Evolutionary conservation across 257 asterid genomes (phyloP).

Genomic region (Parsonsia alboflavescens): DNA sequence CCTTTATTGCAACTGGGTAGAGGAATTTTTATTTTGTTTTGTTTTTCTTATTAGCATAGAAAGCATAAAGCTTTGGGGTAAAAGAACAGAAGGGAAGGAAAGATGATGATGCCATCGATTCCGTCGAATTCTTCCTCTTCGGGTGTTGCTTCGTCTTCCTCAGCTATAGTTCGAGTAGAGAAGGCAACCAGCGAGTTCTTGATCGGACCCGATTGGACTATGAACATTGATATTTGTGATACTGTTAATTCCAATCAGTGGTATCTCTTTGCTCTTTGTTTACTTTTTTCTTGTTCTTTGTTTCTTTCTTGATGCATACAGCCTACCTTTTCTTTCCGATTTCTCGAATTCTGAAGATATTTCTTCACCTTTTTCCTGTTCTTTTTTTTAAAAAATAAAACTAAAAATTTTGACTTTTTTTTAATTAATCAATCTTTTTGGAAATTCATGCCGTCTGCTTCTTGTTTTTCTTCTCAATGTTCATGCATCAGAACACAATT

Average conservation of each 20-base stretch:
- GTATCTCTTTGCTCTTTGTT: constrained; percentile 31
- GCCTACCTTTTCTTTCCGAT: neutral
- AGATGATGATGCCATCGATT: constrained; percentile 28
- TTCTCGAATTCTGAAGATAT: neutral
- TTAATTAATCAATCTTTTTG: neutral
- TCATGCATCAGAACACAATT: neutral
- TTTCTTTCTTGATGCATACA: neutral
- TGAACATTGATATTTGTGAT: constrained; percentile 89
- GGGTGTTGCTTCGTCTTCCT: constrained; percentile 33
- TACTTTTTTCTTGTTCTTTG: neutral
- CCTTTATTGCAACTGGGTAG: neutral
- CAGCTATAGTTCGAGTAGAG: constrained; percentile 70
- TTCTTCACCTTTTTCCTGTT: neutral
- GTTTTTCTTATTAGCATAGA: neutral
- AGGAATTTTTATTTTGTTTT: neutral
- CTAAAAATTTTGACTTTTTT: constrained; percentile 7
- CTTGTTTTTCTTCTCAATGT: neutral
- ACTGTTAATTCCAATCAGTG: constrained; percentile 63
- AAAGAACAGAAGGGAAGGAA: neutral
- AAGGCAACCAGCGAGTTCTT: constrained; percentile 98
- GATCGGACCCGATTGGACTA: constrained; percentile 95
- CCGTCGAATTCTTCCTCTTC: constrained; percentile 25
- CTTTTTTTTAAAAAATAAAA: too few species aligned
- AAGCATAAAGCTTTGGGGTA: neutral
- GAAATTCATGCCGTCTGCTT: neutral